Base-by-base conservation (phyloP, 2,329 filamentous ascomycete genomes). In the Cladorrhinum sp. region DNA sequence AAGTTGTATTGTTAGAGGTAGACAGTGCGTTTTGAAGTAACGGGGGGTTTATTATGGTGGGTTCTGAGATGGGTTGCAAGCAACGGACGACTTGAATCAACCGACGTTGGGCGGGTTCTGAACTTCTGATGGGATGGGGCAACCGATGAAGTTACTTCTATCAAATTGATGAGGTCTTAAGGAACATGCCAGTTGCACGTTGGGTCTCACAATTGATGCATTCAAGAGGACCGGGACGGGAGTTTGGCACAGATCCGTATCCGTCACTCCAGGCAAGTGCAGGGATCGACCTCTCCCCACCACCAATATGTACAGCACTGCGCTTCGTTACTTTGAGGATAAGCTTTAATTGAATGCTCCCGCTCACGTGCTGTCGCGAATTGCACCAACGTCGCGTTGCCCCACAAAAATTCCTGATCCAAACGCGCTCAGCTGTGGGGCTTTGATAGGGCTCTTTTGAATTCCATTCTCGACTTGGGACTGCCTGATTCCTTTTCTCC, bases 311-410 rank as follows among this genome's bases (percentile, higher is more conserved):
- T 45, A 18, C 41, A 45, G 49, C 18, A 29, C 10, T 24, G 29
- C 25, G 20, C n/a, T 25, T n/a, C n/a, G n/a, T n/a, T 29, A 50
- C 27, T 13, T 50, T 9, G 3, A 36, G 27, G 13, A 7, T 9
- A 29, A 38, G 2, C n/a, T n/a, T 60, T 60, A 59, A 61, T 59
- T 60, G 61, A 23, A 27, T 59, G 36, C 22, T 22, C 57, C 18
- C 1, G 49, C 12, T 61, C 66, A 68, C 66, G 66, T 68, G 66
- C 48, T 50, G 36, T 62, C 66, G 66, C 61, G 65, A 24, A 23
- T 36, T 45, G 32, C 38, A 12, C 20, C 20, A 16, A 16, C n/a
- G 60, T 64, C 66, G 66, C 66, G 66, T 68, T 60, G 12, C 57
- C 29, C 61, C 62, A 51, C 56, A 52, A 45, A 60, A 64, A 59